Evolutionary conservation across 2,329 filamentous ascomycete genomes (phyloP), one percentile per base, ranked within the genome.

Genomic region (Pyrenophora graminea): DNA sequence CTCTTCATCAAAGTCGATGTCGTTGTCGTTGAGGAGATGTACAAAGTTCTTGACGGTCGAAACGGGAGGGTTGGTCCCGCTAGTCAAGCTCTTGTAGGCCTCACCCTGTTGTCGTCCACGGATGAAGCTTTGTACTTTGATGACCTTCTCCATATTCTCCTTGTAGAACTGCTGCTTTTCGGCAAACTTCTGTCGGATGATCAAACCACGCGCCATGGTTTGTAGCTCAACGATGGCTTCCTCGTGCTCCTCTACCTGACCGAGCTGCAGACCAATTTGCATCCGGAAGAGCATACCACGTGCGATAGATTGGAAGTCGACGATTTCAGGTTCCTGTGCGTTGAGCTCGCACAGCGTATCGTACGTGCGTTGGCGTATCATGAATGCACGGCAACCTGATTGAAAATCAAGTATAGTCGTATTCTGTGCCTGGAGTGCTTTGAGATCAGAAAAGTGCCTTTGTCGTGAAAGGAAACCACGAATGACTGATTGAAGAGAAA

Each of bases 1-100:
- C 72, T 99, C 94, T 71, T 97, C 93, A 69, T 99, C 96, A 75
- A 99, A 99, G 71, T 99, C 94, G 66, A 99, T 96, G 68, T 97
- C 93, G 66, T 91, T 97, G 74, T 99, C 94, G 67, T 97, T 99
- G 50, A 99, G 85, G 32, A 99, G 81, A 72, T 99, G 94, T 2
- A 99, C 91, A 71, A 99, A 99, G 70, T 95, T 95, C 79, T 97
- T 97, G 69, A 99, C 90, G 0, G 95, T 96, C 33, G 91, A 91
- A 52, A 99, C 91, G 0, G 94, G 94, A 19, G 94, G 94, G 69
- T 97, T 97, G 77, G 96, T 97, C 54, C 94, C 95, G 27, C 86
- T 92, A 2, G 92, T 97, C 59, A 99, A 81, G 70, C 90, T 96
- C 82, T 96, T 97, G 80, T 99, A 99, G 2, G 94, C 94, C 75